Conservation (phyloP, 129 eudicot genomes). For the Saposhnikovia divaricata region DNA sequence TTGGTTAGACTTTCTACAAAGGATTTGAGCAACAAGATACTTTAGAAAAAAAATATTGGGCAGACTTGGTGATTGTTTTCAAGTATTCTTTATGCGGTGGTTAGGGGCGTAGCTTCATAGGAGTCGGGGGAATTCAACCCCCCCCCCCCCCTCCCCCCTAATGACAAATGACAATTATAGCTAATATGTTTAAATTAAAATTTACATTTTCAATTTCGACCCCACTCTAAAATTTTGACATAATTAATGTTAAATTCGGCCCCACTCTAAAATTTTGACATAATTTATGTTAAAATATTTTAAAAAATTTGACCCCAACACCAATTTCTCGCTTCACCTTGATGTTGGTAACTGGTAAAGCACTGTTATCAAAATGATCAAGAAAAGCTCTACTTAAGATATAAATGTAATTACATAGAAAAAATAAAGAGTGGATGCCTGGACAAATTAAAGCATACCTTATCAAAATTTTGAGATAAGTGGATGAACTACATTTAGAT, state of each 20-base stretch:
- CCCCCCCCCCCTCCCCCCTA: background rate
- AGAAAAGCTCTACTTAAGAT: background rate
- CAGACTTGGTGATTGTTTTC: background rate
- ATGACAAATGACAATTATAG: no score
- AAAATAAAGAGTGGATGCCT: background rate
- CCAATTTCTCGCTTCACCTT: background rate
- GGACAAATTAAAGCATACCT: background rate
- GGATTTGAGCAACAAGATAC: background rate
- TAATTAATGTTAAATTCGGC: no score
- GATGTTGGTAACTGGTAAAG: background rate
- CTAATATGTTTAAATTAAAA: no score
- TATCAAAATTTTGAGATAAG: constrained; percentile 15
- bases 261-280: no score
- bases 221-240: no score
- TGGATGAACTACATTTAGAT: constrained; percentile 27
- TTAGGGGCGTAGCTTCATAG: background rate
- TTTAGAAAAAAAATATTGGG: background rate
- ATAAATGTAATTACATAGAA: background rate
- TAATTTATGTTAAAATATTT: no score
- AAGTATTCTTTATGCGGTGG: background rate
- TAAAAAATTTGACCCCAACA: background rate
- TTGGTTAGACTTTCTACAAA: background rate
- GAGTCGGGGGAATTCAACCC: background rate
- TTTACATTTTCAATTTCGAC: background rate
- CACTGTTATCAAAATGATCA: constrained; percentile 4